Evolutionary conservation across 2,329 filamentous ascomycete genomes (phyloP), one percentile per base, ranked within the genome.

Genomic region (Nannizziopsis arthrosporioides): DNA sequence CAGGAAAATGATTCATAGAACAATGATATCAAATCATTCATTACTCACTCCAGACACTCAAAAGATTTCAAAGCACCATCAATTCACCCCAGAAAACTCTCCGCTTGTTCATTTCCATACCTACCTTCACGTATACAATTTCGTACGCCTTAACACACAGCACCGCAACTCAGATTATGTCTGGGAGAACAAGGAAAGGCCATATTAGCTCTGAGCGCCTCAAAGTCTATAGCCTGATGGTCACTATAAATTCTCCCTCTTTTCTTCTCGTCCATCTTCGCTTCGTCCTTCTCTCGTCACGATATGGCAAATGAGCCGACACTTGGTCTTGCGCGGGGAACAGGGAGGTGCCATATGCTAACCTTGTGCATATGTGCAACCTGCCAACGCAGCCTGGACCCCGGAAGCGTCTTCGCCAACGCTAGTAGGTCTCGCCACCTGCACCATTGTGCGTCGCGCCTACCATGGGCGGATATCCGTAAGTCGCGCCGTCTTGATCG

Each of bases 401-500:
- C 53, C 32, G 53, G 52, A 45, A 55, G 43, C 38, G 53, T 51
- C 49, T 53, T 54, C 31, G 47, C 42, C 42, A 54, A 50, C 27
- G 53, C 49, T 64, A 68, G 57, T 70, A 72, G 45, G 67, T 64
- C 46, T 71, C 69, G 45, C 64, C 65, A 52, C 65, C 65, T 37
- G 70, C 67, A 49, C 70, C 70, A 54, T 72, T 72, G 60, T 73
- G 70, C 45, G 65, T 57, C 51, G 69, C 62, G 53, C 64, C 65
- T 52, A 69, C 69, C 64, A 70, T 70, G 31, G 68, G 57, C 34
- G 68, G 63, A 53, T 72, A 72, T 42, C 67, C 69, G 55, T 71
- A 71, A 42, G 66, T 62, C 37, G 65, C 55, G 46, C 62, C 56
- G 41, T 71, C 68, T 55, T 71, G 69, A 42, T 72, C 69, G 48